phyloP scores from a whole-genome alignment of 2,329 filamentous ascomycete genomes.

The Grosmannia serpens region DNA sequence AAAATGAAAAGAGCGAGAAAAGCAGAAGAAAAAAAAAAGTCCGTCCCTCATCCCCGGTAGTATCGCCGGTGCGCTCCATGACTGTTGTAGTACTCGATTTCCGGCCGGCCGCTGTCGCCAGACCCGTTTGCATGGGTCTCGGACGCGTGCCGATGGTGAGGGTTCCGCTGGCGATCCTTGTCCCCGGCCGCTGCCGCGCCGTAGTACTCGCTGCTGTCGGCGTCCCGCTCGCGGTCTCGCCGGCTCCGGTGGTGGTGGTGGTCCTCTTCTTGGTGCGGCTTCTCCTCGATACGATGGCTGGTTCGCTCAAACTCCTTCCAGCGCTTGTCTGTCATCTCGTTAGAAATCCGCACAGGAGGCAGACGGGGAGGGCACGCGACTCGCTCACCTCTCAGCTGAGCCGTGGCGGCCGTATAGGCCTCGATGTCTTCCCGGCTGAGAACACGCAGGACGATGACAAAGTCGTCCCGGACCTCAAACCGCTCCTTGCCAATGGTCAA shows the following conservation, averaged over 20 bases:
- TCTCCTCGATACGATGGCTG: background rate
- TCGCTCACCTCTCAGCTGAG: conserved; percentile 62
- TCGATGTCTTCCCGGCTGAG: conserved; percentile 84
- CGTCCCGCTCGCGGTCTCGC: conserved; percentile 12
- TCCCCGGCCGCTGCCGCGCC: background rate
- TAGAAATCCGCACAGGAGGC: background rate
- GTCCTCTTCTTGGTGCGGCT: conserved; percentile 4
- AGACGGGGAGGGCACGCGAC: background rate
- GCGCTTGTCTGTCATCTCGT: conserved; percentile 19
- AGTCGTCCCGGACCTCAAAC: conserved; percentile 85
- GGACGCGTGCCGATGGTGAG: conserved; percentile 6
- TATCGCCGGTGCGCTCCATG: conserved; percentile 5
- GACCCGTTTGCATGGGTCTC: background rate
- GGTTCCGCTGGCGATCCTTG: background rate
- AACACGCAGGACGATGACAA: conserved; percentile 84
- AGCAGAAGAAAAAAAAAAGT: background rate
- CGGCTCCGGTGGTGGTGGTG: background rate
- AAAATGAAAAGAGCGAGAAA: background rate
- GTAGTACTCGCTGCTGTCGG: background rate
- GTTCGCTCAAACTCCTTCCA: conserved; percentile 25
- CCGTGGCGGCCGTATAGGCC: conserved; percentile 70
- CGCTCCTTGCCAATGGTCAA: conserved; percentile 78
- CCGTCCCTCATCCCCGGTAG: conserved; percentile 2
- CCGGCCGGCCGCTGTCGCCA: background rate
- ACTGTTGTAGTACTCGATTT: conserved; percentile 9